Conservation (phyloP, 2,329 filamentous ascomycete species). For the Truncatella angustata region DNA sequence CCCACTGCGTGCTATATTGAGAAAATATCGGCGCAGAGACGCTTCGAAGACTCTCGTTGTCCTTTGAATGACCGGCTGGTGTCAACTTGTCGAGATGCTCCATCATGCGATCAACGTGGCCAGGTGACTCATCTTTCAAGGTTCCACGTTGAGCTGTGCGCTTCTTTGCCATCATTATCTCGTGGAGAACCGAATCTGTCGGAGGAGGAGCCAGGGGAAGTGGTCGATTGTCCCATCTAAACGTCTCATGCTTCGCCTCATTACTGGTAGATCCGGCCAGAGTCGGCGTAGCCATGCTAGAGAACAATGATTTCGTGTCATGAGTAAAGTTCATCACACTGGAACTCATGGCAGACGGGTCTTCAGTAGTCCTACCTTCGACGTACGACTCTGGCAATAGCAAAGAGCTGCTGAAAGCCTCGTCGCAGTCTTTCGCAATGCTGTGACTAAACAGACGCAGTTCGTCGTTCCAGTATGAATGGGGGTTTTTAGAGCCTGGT, state of each 20-base stretch:
- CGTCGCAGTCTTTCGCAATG: constrained; percentile 86
- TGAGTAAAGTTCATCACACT: neutral
- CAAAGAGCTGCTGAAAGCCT: constrained; percentile 76
- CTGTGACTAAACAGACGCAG: constrained; percentile 80
- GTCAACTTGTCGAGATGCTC: constrained; percentile 17
- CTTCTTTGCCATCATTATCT: constrained; percentile 21
- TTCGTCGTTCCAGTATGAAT: constrained; percentile 63
- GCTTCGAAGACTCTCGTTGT: constrained; percentile 41
- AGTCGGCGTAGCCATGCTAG: neutral
- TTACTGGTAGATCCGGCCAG: neutral
- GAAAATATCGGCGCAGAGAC: constrained; percentile 51
- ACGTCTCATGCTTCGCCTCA: constrained; percentile 11
- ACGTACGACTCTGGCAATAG: constrained; percentile 25
- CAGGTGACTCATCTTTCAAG: constrained; percentile 11
- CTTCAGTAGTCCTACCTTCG: constrained; percentile 10
- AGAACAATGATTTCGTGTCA: neutral
- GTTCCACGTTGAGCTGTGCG: constrained; percentile 10
- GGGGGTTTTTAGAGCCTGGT: constrained; percentile 14
- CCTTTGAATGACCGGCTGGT: constrained; percentile 12
- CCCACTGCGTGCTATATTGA: constrained; percentile 34
- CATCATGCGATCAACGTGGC: constrained; percentile 13
- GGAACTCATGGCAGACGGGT: constrained; percentile 11
- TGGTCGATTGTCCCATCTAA: constrained; percentile 46
- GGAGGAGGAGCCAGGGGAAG: constrained; percentile 47
- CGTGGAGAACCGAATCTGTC: constrained; percentile 23